Evolutionary conservation across 495 filamentous ascomycete genomes (phyloP).

Genomic region (Jackrogersella minutella): DNA sequence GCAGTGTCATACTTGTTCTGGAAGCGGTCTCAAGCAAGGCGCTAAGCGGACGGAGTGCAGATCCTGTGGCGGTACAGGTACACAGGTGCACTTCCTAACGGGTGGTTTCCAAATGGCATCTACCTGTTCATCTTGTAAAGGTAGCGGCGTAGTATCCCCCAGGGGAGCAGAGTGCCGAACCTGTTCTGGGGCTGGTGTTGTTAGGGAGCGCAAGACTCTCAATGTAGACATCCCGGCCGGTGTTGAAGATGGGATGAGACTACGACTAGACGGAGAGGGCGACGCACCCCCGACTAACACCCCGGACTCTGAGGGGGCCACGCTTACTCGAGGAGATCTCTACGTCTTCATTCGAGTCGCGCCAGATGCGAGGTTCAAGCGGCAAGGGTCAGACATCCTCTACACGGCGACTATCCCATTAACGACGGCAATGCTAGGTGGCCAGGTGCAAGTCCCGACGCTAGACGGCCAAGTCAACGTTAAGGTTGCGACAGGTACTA

Average conservation of each 20-base stretch:
- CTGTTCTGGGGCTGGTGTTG: conserved; percentile 81
- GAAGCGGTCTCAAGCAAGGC: conserved; percentile 84
- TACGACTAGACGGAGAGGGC: conserved; percentile 82
- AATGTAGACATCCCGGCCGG: conserved; percentile 90
- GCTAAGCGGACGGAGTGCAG: conserved; percentile 75
- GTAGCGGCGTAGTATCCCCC: conserved; percentile 74
- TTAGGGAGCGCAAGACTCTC: conserved; percentile 78
- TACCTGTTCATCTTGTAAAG: conserved; percentile 82
- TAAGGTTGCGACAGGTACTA: conserved; percentile 87
- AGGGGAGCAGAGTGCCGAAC: conserved; percentile 78
- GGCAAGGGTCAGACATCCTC: conserved; percentile 85
- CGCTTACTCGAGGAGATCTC: conserved; percentile 77
- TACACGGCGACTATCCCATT: conserved; percentile 92
- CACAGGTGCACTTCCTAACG: conserved; percentile 84
- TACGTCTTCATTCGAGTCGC: conserved; percentile 86
- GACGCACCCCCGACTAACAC: conserved; percentile 81
- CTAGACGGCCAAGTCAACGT: conserved; percentile 89
- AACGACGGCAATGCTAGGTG: conserved; percentile 91
- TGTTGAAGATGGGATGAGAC: conserved; percentile 93
- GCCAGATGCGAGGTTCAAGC: conserved; percentile 83
- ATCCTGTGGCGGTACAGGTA: conserved; percentile 85
- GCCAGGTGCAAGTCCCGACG: conserved; percentile 87
- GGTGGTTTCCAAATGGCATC: conserved; percentile 95
- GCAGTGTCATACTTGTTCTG: conserved; percentile 80
- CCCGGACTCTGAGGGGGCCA: conserved; percentile 63